Evolutionary conservation across 108 stramenopile genomes (phyloP), one percentile per base, ranked within the genome.

Genomic region (Skeletonema grethae): DNA sequence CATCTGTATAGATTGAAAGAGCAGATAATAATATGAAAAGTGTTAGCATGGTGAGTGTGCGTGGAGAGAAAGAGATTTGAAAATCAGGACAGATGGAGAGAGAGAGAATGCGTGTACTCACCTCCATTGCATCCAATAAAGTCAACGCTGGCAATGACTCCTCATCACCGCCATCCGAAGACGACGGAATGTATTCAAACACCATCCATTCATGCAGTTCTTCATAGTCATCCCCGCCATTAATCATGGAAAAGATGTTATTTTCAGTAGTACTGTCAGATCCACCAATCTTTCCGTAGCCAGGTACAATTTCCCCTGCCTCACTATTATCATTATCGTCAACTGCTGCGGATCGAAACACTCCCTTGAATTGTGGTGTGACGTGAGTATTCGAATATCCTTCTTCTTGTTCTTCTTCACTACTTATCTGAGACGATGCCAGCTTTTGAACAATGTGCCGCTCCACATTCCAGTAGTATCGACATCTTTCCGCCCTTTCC

Each of bases 381-480:
- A 69, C 69, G 9, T 39, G 46, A 11, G 18, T 25, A 53, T 28
- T 46, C 12, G 6, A 46, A 28, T 7, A 28, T 36, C 48, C 38
- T 28, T 28, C 25, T 28, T 28, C 25, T 28, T 28, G 25, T 15
- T 43, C 48, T 77, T 15, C 16, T 22, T 63, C 28, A 4, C 7
- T 39, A 61, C 83, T 61, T 29, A 65, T 60, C 48, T 72, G 64
- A 0, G 18, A 20, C 62, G 29, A 32, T 70, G 48, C 5, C 46
- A 93, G 53, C 69, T 89, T 88, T 24, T 65, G 45, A 67, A 88
- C 85, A 60, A 84, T 85, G 60, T 93, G 89, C 11, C 76, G 28
- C 82, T 93, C 92, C 11, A 88, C 88, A 22, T 89, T 63, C 80
- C 83, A 86, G 74, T 93, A 93, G 64, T 88, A 84, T 32, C 56